Evolutionary conservation across 192 early-diverging fungal genomes (phyloP), one percentile per base, ranked within the genome.

Genomic region (Coemansia sp.): DNA sequence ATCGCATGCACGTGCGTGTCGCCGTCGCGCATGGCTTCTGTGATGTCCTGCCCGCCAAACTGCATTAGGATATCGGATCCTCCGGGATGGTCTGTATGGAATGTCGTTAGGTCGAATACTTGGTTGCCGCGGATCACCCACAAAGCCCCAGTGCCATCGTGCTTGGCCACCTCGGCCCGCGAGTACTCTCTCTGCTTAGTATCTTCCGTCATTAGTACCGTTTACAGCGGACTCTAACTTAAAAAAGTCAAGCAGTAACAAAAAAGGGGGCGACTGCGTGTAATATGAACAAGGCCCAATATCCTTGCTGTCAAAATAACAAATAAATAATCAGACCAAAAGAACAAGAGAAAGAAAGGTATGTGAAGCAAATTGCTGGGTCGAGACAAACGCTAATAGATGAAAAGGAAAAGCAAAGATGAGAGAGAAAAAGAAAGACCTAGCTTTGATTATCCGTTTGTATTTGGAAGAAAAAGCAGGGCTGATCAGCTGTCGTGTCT

Each of bases 41-140:
- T 89, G n/a, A 95, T 88, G 80, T 97, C 94, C 50, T 89, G 82
- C 36, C 97, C 97, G 46, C 88, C 95, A 79, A 93, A 91, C 75
- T 96, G 90, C 74, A 94, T 80, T 36, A 98, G 86, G 39, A 91
- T 80, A 36, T 98, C 96, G 33, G 90, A 91, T 18, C 97, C 97
- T 43, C 97, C 97, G 0, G 97, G 97, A 73, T 98, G 95, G 78
- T 97, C 95, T 10, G 81, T 78, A 67, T 92, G 88, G 81, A 98
- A 98, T 62, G 89, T 71, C 18, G 96, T 93, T 57, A 96, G 74
- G 87, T 96, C 94, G 77, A 93, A 98, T 43, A 96, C 93, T 49
- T 92, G 90, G 79, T 88, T 89, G 31, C 90, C 77, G 68, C 90
- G 86, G 33, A 93, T 87, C 1, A 95, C 87, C 97, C 97, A 98